Base-by-base conservation (phyloP, 768 basidiomycete species). In the Psilocybe tampanensis region DNA sequence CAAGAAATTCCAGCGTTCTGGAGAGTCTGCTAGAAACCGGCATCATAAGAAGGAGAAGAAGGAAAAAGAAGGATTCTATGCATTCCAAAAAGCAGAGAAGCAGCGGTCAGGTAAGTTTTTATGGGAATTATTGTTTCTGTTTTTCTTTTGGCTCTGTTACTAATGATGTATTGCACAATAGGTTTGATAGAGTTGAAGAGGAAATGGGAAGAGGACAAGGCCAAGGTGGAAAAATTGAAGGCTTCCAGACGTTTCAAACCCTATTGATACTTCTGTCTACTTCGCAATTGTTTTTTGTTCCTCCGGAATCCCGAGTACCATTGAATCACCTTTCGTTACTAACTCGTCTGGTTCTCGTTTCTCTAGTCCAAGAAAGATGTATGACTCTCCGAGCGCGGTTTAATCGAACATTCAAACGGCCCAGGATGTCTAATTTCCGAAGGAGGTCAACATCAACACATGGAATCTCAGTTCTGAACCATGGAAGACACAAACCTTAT, bases 171-270 rank as follows among this genome's bases (percentile, higher is more conserved):
- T 22, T n/a, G 17, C 22, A 23, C 24, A 1, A 18, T 58, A 94
- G 93, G 74, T 77, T 77, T 80, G 77, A 86, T 78, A 84, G 90
- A 70, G 79, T 83, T 79, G 80, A 90, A 90, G 68, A 81, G 78
- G 64, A 88, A 85, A 66, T 96, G 94, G 82, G 92, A 95, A 66
- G 85, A 85, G 64, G 94, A 96, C 81, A 94, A 92, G 74, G 86
- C 84, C 8, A 91, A 88, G 68, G 85, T 94, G 34, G 89, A 89
- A 67, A 85, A 88, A 64, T 77, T 92, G 62, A 93, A 90, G 71
- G 84, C 86, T 44, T 86, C 88, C 21, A 82, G 87, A 63, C 81
- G 86, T 51, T 96, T 94, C 83, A 95, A 86, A 67, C 94, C 94
- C 13, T 97, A 97, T 71, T 96, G 75, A 77, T 44, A 41, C 51